Evolutionary conservation across 805 yeast genomes (phyloP).

Genomic region (Torulaspora franciscae): DNA sequence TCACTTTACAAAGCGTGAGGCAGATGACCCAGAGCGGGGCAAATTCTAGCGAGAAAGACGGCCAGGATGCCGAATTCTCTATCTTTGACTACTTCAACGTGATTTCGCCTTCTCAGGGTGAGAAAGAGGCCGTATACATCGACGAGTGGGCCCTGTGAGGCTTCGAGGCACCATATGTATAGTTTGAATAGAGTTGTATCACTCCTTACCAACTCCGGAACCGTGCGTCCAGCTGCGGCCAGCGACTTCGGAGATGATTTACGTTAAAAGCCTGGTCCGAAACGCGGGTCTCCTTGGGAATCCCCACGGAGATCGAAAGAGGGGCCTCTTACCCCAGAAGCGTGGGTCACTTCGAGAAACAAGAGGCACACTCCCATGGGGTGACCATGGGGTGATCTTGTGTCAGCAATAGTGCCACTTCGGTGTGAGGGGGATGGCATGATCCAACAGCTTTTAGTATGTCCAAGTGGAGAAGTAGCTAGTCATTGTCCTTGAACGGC

Average conservation of each 20-base stretch:
- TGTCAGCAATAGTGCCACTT: neutral
- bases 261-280: neutral
- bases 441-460: neutral
- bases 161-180: neutral
- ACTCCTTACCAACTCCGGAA: too few relatives aligned
- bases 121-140: slow-evolving; percentile 43
- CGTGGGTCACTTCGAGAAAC: neutral
- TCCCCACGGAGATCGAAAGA: neutral
- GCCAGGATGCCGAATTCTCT: slow-evolving; percentile 35
- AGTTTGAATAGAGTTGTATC: too few relatives aligned
- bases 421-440: neutral
- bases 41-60: slow-evolving; percentile 3
- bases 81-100: slow-evolving; percentile 42
- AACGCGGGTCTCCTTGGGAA: neutral
- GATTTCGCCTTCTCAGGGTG: slow-evolving; percentile 37
- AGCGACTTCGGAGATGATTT: slow-evolving; percentile 1
- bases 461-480: neutral
- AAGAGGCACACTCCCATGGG: neutral
- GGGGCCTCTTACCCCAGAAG: neutral
- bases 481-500: neutral
- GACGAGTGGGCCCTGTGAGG: slow-evolving; percentile 43
- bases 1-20: slow-evolving; percentile 76
- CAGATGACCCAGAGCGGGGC: slow-evolving; percentile 49
- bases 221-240: slow-evolving; percentile 1
- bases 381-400: neutral